phyloP scores from a whole-genome alignment of 106 monocot species.

The Posidonia australis region DNA sequence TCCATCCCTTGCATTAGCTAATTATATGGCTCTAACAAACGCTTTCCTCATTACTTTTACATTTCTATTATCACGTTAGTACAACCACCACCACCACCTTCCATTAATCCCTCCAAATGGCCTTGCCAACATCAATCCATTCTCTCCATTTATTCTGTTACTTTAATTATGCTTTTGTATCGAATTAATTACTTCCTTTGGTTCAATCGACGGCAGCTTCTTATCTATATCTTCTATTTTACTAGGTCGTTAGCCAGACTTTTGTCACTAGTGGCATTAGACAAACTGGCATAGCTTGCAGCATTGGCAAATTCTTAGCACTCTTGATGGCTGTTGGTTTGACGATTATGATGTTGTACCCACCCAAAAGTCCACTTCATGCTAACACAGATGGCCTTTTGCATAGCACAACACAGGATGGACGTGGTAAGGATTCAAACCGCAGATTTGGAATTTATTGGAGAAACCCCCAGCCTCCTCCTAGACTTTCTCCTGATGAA shows the following conservation, averaged over 20 bases:
- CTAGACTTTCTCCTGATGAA: conserved; percentile 61
- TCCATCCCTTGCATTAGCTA: too few species aligned
- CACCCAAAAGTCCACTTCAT: conserved; percentile 26
- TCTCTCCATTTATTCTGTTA: not conserved
- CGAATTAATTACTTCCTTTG: not conserved
- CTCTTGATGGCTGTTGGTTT: conserved; percentile 68
- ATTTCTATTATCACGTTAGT: too few species aligned
- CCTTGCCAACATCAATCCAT: not conserved
- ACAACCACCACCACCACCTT: too few species aligned
- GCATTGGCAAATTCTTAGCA: conserved; percentile 50
- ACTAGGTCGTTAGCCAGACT: conserved; percentile 47
- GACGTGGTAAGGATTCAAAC: conserved; percentile 11
- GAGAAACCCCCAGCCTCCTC: conserved; percentile 70
- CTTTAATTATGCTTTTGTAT: not conserved
- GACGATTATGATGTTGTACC: conserved; percentile 27
- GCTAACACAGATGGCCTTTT: conserved; percentile 16
- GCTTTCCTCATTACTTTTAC: too few species aligned
- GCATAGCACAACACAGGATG: not conserved
- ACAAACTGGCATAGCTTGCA: conserved; percentile 38
- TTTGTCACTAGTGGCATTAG: conserved; percentile 30
- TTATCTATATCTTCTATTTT: not conserved
- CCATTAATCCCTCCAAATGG: too few species aligned
- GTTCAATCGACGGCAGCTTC: not conserved
- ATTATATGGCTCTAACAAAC: too few species aligned
- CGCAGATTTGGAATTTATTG: conserved; percentile 29